Evolutionary conservation across 352 stramenopile genomes (phyloP), one percentile per base, ranked within the genome.

Genomic region (Phytophthora fragariaefolia): DNA sequence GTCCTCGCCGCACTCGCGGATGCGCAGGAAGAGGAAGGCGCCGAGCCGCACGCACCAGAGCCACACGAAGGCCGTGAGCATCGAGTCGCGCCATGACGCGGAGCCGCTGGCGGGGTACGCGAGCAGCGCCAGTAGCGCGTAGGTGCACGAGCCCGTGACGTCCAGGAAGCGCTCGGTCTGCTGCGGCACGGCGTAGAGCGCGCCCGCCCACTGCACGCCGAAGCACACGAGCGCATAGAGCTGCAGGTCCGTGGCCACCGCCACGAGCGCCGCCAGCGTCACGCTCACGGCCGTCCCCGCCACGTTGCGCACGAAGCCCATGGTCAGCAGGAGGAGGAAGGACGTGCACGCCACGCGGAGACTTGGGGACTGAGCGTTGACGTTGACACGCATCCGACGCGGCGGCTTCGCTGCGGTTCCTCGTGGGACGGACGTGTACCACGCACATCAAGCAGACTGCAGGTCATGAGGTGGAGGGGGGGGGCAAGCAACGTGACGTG

Each of bases 121-220:
- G 15, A 43, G 58, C 18, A 89, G 58, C 26, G 82, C 84, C 24
- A 95, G 71, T 2, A 64, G 56, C 26, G 80, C 82, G 63, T 90
- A 93, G 18, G 89, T 96, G 27, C 77, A 51, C 15, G 87, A 85
- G 45, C 89, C 89, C 17, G 86, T 95, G 49, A 96, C 66, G 60
- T 97, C 89, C 60, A 93, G 94, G 63, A 88, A 92, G n/a, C 73
- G 86, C 66, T 97, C 89, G 56, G 85, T 79, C 34, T 93, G 71
- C 36, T 80, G 80, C 18, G 86, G 83, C 27, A 94, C 71, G 10
- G 80, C 82, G 67, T 92, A 83, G 30, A 92, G 36, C 18, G 77
- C 76, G 5, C 75, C 79, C 36, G 89, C 38, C 83, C 83, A 91
- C 42, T 92, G 85, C 30, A 91, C 64, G 9, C 73, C 77, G 59